phyloP scores from a whole-genome alignment of 139 green algal genomes.

The Cymbomonas tetramitiformis region DNA sequence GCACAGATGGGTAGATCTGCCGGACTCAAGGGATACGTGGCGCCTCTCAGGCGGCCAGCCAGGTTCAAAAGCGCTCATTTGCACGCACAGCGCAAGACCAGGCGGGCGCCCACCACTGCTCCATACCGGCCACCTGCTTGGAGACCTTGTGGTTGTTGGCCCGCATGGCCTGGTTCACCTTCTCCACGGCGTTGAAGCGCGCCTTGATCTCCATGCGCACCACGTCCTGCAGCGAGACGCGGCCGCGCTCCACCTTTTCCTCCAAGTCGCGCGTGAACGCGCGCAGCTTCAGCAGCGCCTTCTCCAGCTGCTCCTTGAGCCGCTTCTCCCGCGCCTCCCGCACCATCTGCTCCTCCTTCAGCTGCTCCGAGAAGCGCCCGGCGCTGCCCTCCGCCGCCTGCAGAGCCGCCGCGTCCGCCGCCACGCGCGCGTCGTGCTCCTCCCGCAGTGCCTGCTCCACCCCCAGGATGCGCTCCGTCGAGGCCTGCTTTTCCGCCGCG shows the following conservation, averaged over 20 bases:
- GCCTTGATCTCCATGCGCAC: background rate
- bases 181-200: background rate
- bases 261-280: background rate
- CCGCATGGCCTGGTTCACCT: too few relatives aligned
- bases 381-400: background rate
- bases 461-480: background rate
- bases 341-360: too few relatives aligned
- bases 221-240: background rate
- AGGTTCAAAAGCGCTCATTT: too few relatives aligned
- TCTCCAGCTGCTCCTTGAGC: background rate
- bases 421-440: background rate
- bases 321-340: too few relatives aligned
- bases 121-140: too few relatives aligned
- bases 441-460: background rate
- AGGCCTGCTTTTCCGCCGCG: background rate
- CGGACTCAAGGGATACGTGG: too few relatives aligned
- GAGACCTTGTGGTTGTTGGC: too few relatives aligned
- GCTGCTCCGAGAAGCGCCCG: too few relatives aligned
- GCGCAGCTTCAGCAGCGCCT: background rate
- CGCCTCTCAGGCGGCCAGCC: too few relatives aligned
- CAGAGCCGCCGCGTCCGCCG: background rate
- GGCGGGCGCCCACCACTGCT: too few relatives aligned
- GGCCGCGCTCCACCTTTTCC: background rate
- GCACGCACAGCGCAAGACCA: too few relatives aligned
- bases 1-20: too few relatives aligned